Percentiles rank a stretch among this genome's conserved stretches.
Conservation (phyloP, 2,329 filamentous ascomycete genomes). For the Seiridium unicorne region DNA sequence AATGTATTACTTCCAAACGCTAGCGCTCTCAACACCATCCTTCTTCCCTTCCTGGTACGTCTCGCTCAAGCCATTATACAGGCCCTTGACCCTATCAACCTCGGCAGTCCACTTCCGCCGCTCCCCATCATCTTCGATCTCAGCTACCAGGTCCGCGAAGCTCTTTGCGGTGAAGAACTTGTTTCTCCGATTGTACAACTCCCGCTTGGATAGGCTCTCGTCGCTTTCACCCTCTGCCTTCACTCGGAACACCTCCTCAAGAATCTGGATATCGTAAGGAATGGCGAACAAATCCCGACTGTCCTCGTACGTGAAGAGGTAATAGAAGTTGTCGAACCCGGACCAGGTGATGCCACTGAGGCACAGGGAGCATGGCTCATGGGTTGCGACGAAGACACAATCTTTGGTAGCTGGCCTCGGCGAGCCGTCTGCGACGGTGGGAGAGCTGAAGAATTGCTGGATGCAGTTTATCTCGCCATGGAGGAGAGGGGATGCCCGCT, state of each 20-base stretch:
- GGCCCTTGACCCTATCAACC: slow-evolving; percentile 44
- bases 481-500: slow-evolving; percentile 51
- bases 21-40: slow-evolving; percentile 39
- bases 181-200: slow-evolving; percentile 54
- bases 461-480: slow-evolving; percentile 63
- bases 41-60: slow-evolving; percentile 49
- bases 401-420: slow-evolving; percentile 40
- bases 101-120: slow-evolving; percentile 33
- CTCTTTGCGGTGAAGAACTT: slow-evolving; percentile 51
- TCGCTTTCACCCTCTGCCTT: slow-evolving; percentile 31
- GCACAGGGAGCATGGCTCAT: slow-evolving; percentile 59
- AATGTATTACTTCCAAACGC: slow-evolving; percentile 42
- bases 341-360: slow-evolving; percentile 58
- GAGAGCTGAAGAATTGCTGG: slow-evolving; percentile 50
- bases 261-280: slow-evolving; percentile 57
- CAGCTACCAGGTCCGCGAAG: slow-evolving; percentile 36
- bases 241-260: slow-evolving; percentile 54
- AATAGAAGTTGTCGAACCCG: slow-evolving; percentile 55
- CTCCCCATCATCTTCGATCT: slow-evolving; percentile 33
- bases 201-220: slow-evolving; percentile 33
- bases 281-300: slow-evolving; percentile 54
- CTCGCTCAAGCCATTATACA: slow-evolving; percentile 45
- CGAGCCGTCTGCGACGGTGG: slow-evolving; percentile 27
- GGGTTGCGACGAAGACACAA: slow-evolving; percentile 58
- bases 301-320: slow-evolving; percentile 59